These are phyloP conservation scores for Metschnikowia colocasiae DNA, from an alignment of 805 yeast genomes.

Conservation along the genomic window DNA sequence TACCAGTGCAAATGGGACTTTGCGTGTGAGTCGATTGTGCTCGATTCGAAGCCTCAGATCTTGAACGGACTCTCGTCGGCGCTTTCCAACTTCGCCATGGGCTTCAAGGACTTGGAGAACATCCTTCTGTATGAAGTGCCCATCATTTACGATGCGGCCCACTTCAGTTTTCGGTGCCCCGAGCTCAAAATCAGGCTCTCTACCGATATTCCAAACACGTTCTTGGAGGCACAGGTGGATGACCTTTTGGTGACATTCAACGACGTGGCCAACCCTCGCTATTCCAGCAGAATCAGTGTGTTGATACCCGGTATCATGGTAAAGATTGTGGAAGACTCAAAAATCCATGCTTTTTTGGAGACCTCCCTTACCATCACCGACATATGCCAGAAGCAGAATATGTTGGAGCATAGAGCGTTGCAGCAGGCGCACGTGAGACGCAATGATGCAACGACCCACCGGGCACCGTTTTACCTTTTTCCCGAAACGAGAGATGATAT, in stretches of 20 bases:
- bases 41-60: slow-evolving; percentile 50
- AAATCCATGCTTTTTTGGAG: slow-evolving; percentile 37
- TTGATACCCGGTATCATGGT: slow-evolving; percentile 46
- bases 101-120: slow-evolving; percentile 75
- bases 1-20: slow-evolving; percentile 91
- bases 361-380: slow-evolving; percentile 62
- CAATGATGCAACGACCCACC: slow-evolving; percentile 81
- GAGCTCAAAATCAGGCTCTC: slow-evolving; percentile 40
- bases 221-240: slow-evolving; percentile 17
- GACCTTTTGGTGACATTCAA: slow-evolving; percentile 44
- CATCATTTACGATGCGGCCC: slow-evolving; percentile 63
- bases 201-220: slow-evolving; percentile 23
- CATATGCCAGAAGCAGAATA: slow-evolving; percentile 52
- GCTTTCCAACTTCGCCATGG: slow-evolving; percentile 50
- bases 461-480: slow-evolving; percentile 69
- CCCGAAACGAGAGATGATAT: slow-evolving; percentile 43
- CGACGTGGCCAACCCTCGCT: slow-evolving; percentile 68
- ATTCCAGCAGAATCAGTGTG: slow-evolving; percentile 51
- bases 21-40: slow-evolving; percentile 52
- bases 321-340: slow-evolving; percentile 21
- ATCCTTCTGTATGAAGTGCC: slow-evolving; percentile 56
- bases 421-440: slow-evolving; percentile 65
- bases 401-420: slow-evolving; percentile 39
- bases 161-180: slow-evolving; percentile 55
- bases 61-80: slow-evolving; percentile 43